Evolutionary conservation across 805 yeast species (phyloP), one percentile per base, ranked within the genome.

Genomic region (Starmerella cellae): DNA sequence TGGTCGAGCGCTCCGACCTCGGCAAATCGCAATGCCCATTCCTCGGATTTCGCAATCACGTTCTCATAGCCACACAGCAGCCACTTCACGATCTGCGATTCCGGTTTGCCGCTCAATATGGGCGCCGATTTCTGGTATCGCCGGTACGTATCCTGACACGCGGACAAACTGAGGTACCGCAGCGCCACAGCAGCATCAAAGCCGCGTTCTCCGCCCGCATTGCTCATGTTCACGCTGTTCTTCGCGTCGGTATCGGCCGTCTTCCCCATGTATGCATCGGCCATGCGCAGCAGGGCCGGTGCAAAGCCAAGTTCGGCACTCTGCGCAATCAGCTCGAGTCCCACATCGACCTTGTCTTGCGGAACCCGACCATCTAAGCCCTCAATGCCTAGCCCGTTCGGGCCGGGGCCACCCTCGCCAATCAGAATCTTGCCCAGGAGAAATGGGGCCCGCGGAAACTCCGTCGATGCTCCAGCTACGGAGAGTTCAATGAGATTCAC

Each of bases 1-100:
- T 77, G 78, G 21, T 68, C 69, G 42, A 73, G 74, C 0, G 82
- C 72, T n/a, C 80, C 78, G 43, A 70, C 69, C 6, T 65, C 54
- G 3, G 83, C 80, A 77, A 83, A 80, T 16, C 71, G 57, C 49
- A 72, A 77, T 1, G 85, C 83, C 62, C 78, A 79, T 35, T 65
- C 67, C 49, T 73, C 79, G 57, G 76, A 75, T 6, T 70, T 68
- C 34, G 62, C 61, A 34, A 80, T 57, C 1, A 73, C 62, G 2
- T 68, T 73, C 13, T 67, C 65, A 2, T 74, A 75, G 2, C 93
- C 93, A 0, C 84, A 75, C 11, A 80, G 66, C 51, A 77, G 74
- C 87, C 88, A 80, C 37, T 64, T 63, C 32, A 64, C 57, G 14
- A 66, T 47, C 48, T 63, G 68, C 35, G 62, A 58, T 39, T 61